Evolutionary conservation across 2,329 filamentous ascomycete genomes (phyloP), one percentile per base, ranked within the genome.

Genomic region (Graphilbum ipis-grandicollis): DNA sequence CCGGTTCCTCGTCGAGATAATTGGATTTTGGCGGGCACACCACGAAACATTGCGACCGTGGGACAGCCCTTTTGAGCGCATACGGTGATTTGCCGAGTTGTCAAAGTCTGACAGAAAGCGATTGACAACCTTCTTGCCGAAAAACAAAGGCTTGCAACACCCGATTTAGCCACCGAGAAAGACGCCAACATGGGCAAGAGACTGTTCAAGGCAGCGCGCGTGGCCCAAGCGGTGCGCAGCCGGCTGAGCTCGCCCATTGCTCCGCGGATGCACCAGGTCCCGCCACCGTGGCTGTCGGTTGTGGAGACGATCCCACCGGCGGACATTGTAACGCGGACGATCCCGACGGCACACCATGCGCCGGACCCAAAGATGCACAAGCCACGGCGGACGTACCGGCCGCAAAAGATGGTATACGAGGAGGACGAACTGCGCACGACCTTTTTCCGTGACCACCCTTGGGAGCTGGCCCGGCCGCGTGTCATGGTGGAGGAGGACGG

Each of bases 391-490:
- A 61, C 93, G 48, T 96, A 86, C 63, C 73, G 76, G 48, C 90
- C 90, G 2, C 71, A 85, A 45, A 59, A 64, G 40, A 76, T 98
- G 44, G 62, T 60, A 37, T 94, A 90, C 54, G 72, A 79, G 41
- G 90, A 98, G 56, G 90, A 98, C 57, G 58, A 62, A 41, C 65
- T 98, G 50, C 77, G 90, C 44, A 65, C 60, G 46, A 72, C 76
- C 21, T 98, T 96, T 61, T 98, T 82, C 63, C 74, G 68, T 50
- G 88, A 98, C 56, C 90, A 98, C 54, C 90, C 90, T 5, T 98
- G 90, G 90, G 90, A 98, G 59, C 62, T 98, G 51, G 90, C 90
- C 15, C 70, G 88, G 43, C 90, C 90, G 38, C 70, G 83, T 47
- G 66, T 93, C 40, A 64, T 98, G 33, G 60, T 96, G 9, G 90